A percentile compares a stretch with the other conserved stretches of the same genome.
phyloP scores from a whole-genome alignment of 2,329 filamentous ascomycete species.

The Penicillium janthinellum region DNA sequence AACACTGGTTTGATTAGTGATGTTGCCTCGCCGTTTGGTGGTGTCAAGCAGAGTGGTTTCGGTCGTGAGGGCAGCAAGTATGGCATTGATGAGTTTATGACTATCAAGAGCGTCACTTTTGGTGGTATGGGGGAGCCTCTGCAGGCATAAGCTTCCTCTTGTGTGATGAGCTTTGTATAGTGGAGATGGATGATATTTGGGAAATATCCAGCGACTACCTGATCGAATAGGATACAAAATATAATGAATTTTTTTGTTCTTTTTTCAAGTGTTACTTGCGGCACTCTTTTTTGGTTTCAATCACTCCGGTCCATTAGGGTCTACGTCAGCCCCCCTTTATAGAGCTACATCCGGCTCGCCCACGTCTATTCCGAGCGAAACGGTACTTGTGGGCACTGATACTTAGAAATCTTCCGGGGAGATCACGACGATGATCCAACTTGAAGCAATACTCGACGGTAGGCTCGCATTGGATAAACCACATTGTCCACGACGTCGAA shows the following conservation, averaged over 20 bases:
- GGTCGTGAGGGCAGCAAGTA: conserved; percentile 77
- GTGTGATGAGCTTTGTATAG: background rate
- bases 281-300: too few species aligned
- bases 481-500: too few species aligned
- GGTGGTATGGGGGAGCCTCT: conserved; percentile 64
- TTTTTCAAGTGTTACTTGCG: too few species aligned
- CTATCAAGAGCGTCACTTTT: conserved; percentile 69
- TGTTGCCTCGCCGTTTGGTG: conserved; percentile 67
- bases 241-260: background rate
- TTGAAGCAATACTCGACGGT: too few species aligned
- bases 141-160: conserved; percentile 43
- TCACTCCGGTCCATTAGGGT: too few species aligned
- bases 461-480: too few species aligned
- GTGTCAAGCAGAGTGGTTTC: conserved; percentile 80
- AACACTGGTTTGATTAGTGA: conserved; percentile 70
- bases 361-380: too few species aligned
- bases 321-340: too few species aligned
- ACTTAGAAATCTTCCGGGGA: too few species aligned
- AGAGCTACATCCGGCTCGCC: too few species aligned
- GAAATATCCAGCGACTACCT: background rate
- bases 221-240: background rate
- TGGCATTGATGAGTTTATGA: conserved; percentile 74
- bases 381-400: too few species aligned
- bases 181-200: background rate
- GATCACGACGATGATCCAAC: too few species aligned